A percentile compares a stretch with the other conserved stretches of the same genome.
Evolutionary conservation across 1,284 basidiomycete species (phyloP).

Genomic region (Albatrellus sp.): DNA sequence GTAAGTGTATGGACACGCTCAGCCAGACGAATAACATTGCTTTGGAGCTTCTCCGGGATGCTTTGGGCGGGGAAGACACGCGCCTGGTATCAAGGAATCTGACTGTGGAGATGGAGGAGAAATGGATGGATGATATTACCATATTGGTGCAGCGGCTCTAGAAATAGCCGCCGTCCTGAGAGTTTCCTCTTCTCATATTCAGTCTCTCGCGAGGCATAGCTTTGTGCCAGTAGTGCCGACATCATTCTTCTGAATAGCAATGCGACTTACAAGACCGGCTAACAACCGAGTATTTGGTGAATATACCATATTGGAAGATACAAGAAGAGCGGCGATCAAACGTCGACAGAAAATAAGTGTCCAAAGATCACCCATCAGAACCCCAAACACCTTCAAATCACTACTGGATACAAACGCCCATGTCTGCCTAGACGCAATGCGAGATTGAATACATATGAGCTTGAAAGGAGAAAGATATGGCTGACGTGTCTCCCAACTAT

Average conservation of each 20-base stretch:
- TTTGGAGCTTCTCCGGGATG: conserved; percentile 39
- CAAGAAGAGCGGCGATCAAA: too few species aligned
- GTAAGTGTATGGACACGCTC: conserved; percentile 13
- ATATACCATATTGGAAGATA: background rate
- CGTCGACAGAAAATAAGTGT: too few species aligned
- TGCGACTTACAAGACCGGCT: background rate
- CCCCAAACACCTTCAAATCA: too few species aligned
- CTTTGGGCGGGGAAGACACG: conserved; percentile 40
- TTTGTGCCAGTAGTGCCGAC: too few species aligned
- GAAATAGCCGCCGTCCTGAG: background rate
- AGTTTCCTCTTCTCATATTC: too few species aligned
- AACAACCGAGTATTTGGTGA: background rate
- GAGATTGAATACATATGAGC: background rate
- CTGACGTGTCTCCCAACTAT: background rate
- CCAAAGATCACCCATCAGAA: too few species aligned
- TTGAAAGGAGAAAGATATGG: background rate
- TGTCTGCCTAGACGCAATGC: too few species aligned
- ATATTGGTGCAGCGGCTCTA: conserved; percentile 29
- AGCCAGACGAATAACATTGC: conserved; percentile 28
- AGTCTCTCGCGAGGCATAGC: too few species aligned
- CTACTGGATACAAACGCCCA: too few species aligned
- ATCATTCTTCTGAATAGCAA: too few species aligned
- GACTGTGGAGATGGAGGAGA: conserved; percentile 48
- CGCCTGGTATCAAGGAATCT: conserved; percentile 41
- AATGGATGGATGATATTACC: conserved; percentile 65